Conservation (phyloP, 2,329 filamentous ascomycete species). For the Byssothecium circinans region DNA sequence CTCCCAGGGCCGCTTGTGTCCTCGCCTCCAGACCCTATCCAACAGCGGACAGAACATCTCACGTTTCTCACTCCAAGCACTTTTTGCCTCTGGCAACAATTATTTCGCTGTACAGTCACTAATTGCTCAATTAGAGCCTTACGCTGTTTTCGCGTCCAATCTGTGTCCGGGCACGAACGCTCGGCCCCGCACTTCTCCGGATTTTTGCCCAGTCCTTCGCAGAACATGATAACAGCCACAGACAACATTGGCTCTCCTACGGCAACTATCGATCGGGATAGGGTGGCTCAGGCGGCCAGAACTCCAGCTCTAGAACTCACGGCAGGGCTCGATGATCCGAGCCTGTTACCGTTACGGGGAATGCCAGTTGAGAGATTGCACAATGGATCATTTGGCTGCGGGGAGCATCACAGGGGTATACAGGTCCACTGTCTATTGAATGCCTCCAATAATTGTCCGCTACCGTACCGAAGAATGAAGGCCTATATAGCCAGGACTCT, state of each 20-base stretch:
- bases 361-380: slow-evolving; percentile 13
- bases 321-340: slow-evolving; percentile 29
- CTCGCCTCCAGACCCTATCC: too few relatives aligned
- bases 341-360: slow-evolving; percentile 29
- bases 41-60: too few relatives aligned
- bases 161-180: not conserved
- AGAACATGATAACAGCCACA: slow-evolving; percentile 11
- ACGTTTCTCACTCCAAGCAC: too few relatives aligned
- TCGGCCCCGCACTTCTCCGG: slow-evolving; percentile 34
- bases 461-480: slow-evolving; percentile 32
- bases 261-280: slow-evolving; percentile 27
- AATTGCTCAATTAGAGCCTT: too few relatives aligned
- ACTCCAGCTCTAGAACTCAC: slow-evolving; percentile 33
- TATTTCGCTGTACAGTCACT: too few relatives aligned
- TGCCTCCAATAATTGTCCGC: slow-evolving; percentile 30
- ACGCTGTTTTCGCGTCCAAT: not conserved
- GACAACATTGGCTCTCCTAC: slow-evolving; percentile 35
- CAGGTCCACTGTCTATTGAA: slow-evolving; percentile 22
- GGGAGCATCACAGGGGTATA: slow-evolving; percentile 17
- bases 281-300: slow-evolving; percentile 24
- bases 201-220: slow-evolving; percentile 19
- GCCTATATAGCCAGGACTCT: slow-evolving; percentile 35
- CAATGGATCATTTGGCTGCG: slow-evolving; percentile 26
- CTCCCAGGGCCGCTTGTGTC: not conserved
- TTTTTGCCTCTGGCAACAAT: too few relatives aligned